Conservation (phyloP, 441 rosid species). For the Pelargonium exstipulatum region DNA sequence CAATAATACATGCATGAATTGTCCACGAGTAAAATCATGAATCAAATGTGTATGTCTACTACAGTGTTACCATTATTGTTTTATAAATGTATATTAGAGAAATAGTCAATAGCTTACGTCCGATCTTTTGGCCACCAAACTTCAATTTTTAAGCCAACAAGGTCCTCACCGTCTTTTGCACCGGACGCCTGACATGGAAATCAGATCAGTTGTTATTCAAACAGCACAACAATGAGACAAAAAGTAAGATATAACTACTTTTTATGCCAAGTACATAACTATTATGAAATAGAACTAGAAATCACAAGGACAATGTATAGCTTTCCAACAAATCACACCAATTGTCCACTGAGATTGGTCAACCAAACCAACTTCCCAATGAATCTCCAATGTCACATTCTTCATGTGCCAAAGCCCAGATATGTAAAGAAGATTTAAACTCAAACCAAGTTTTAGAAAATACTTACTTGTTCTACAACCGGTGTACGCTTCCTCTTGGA, state of each 20-base stretch:
- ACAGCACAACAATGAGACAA: neutral
- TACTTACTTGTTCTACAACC: constrained; percentile 49
- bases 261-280: neutral
- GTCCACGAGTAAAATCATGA: neutral
- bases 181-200: constrained; percentile 51
- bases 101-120: constrained; percentile 40
- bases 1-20: neutral
- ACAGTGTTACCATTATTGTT: neutral
- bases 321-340: neutral
- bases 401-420: neutral
- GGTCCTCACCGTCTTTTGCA: constrained; percentile 36
- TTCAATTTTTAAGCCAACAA: constrained; percentile 67
- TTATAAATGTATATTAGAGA: neutral
- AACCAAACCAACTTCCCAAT: neutral
- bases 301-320: neutral
- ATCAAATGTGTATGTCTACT: neutral
- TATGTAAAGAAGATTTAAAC: neutral
- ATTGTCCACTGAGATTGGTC: neutral
- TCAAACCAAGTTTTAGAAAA: constrained; percentile 5
- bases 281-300: neutral
- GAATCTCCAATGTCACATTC: neutral
- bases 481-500: constrained; percentile 55
- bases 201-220: constrained; percentile 17
- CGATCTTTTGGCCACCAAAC: constrained; percentile 97
- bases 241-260: neutral